Evolutionary conservation across 1,139 yeast genomes (phyloP).

Genomic region (Yamadazyma dushanensis): DNA sequence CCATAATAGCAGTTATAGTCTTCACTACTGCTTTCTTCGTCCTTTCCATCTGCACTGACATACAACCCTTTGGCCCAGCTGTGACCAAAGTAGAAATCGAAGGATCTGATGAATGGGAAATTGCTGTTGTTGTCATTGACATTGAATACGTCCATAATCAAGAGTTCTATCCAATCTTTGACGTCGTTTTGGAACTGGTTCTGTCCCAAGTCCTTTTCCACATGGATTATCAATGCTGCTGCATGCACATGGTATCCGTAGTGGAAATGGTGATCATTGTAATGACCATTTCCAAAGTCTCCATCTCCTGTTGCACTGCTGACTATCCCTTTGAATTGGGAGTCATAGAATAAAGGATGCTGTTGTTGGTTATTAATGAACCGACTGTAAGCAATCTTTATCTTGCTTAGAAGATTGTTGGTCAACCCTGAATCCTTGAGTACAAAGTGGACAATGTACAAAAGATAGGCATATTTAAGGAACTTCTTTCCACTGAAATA

Average conservation of each 20-base stretch:
- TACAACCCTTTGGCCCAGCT: constrained; percentile 77
- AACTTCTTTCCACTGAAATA: constrained; percentile 62
- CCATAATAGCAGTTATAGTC: constrained; percentile 74
- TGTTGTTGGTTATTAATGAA: constrained; percentile 54
- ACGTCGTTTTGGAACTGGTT: constrained; percentile 60
- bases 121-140: constrained; percentile 53
- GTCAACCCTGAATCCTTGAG: constrained; percentile 46
- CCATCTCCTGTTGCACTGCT: constrained; percentile 56
- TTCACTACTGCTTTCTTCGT: constrained; percentile 73
- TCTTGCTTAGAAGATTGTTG: constrained; percentile 36
- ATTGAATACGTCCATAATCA: constrained; percentile 70
- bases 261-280: constrained; percentile 76
- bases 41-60: constrained; percentile 65
- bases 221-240: constrained; percentile 63
- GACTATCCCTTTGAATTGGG: constrained; percentile 61
- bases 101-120: constrained; percentile 68
- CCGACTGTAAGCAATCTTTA: constrained; percentile 53
- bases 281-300: constrained; percentile 61
- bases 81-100: constrained; percentile 74
- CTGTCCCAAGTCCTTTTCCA: constrained; percentile 49
- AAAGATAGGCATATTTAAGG: constrained; percentile 65
- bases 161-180: constrained; percentile 62
- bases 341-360: constrained; percentile 59
- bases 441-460: constrained; percentile 54
- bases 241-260: constrained; percentile 71